Evolutionary conservation across 768 basidiomycete species (phyloP).

Genomic region (Crassisporium funariophilum): DNA sequence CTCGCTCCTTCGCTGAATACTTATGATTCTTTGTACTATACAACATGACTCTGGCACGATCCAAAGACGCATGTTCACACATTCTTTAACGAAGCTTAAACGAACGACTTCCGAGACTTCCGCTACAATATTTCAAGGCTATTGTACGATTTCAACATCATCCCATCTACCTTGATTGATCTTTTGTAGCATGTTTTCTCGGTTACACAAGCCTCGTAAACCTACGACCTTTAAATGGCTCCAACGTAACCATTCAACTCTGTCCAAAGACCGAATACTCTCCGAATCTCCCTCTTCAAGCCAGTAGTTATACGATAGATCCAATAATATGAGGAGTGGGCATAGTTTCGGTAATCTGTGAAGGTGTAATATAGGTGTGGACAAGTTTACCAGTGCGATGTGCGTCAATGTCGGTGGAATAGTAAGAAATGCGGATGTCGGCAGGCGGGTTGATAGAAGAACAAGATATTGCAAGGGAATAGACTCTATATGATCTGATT

Average conservation of each 20-base stretch:
- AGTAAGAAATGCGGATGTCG: slow-evolving; percentile 44
- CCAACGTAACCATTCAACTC: slow-evolving; percentile 63
- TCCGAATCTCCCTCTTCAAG: slow-evolving; percentile 30
- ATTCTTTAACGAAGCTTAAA: too few relatives aligned
- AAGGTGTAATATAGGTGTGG: slow-evolving; percentile 48
- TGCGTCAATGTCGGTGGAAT: slow-evolving; percentile 68
- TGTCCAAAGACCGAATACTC: slow-evolving; percentile 41
- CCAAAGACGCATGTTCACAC: too few relatives aligned
- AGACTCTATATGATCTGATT: slow-evolving; percentile 39
- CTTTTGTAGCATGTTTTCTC: slow-evolving; percentile 39
- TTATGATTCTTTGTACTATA: too few relatives aligned
- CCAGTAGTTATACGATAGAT: slow-evolving; percentile 68
- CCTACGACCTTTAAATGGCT: slow-evolving; percentile 54
- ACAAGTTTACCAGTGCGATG: slow-evolving; percentile 58
- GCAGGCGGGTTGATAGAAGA: slow-evolving; percentile 51
- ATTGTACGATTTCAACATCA: slow-evolving; percentile 59
- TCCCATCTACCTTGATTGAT: slow-evolving; percentile 69
- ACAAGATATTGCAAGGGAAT: slow-evolving; percentile 53
- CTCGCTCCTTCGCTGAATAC: too few relatives aligned
- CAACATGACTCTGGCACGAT: too few relatives aligned
- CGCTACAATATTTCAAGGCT: too few relatives aligned
- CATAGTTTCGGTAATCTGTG: slow-evolving; percentile 59
- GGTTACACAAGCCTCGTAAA: slow-evolving; percentile 53
- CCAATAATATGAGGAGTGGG: slow-evolving; percentile 63
- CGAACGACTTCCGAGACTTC: too few relatives aligned